Base-by-base conservation (phyloP, 768 basidiomycete genomes). In the Mycena sanguinolenta region DNA sequence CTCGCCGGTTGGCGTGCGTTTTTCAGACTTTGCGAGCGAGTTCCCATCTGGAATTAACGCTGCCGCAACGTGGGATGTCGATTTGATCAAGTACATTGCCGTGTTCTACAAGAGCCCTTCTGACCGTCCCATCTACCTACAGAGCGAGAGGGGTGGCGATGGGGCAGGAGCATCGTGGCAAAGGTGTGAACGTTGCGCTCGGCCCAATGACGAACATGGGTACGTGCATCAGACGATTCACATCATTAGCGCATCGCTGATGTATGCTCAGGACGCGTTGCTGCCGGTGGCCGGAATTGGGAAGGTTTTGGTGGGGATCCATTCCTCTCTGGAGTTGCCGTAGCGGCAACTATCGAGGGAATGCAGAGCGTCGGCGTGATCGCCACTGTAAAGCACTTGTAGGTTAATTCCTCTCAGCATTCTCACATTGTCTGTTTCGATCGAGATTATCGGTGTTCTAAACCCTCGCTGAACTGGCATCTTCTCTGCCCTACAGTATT, bases 41-140 rank as follows among this genome's bases (percentile, higher is more conserved):
- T 92, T 90, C 76, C 91, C 92, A 0, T 84, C 90, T 7, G 88
- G 86, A 2, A 81, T 92, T 63, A 90, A 88, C 27, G 81, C 85
- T 1, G 92, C 89, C 12, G 82, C 90, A 5, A 90, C 92, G 80
- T 92, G 76, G 77, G 86, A 78, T 17, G 25, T 46, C 23, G 27
- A 59, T 59, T 28, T 72, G 32, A 57, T 70, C 42, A 16, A 44
- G 58, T 42, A 32, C n/a, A 16, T 58, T 23, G 39, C 14, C 13
- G 13, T 32, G n/a, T 65, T 42, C 3, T 13, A 13, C 25, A 10
- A 34, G 27, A 10, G 19, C 17, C 32, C 32, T 28, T 44, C 89
- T 34, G 32, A 34, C 84, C 79, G 88, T 89, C 73, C 87, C 86
- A 44, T 82, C 84, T 19, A 46, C 21, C 13, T 16, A 30, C 71